Evolutionary conservation across 225 moss, liverwort and hornwort species (phyloP), one percentile per base, ranked within the genome.

Genomic region (Ulota crispa): DNA sequence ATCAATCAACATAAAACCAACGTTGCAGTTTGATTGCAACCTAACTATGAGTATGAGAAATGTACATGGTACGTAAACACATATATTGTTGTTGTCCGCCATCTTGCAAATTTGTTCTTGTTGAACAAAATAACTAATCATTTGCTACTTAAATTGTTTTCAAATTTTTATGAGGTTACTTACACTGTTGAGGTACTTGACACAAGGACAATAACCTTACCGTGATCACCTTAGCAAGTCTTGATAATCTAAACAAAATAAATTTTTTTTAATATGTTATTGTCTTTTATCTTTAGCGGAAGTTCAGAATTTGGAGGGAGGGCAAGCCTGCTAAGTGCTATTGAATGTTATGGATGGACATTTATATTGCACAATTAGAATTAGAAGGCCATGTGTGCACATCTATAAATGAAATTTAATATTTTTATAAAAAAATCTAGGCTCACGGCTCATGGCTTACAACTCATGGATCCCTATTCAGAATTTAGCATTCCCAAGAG

Each of bases 281-380:
- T 14, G 4, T 45, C 39, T 39, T 45, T 45, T 45, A 3, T 94
- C 92, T 55, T 75, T 86, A 89, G 87, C 30, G 89, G 73, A 81
- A 93, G 94, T 79, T 92, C 92, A 41, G n/a, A 93, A 85, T n/a
- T n/a, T n/a, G n/a, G n/a, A n/a, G n/a, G n/a, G n/a, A n/a, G n/a
- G n/a, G n/a, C n/a, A n/a, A n/a, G n/a, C n/a, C n/a, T n/a, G n/a
- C n/a, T n/a, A n/a, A n/a, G n/a, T n/a, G n/a, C n/a, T n/a, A n/a
- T n/a, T n/a, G n/a, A n/a, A n/a, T n/a, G n/a, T n/a, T n/a, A n/a
- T n/a, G n/a, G n/a, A n/a, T n/a, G n/a, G n/a, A n/a, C n/a, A n/a
- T n/a, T n/a, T n/a, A n/a, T n/a, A n/a, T n/a, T n/a, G n/a, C n/a
- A n/a, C n/a, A n/a, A n/a, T n/a, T n/a, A n/a, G n/a, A n/a, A n/a